These are phyloP conservation scores for Tolypocladium cylindrosporum DNA, from an alignment of 2,329 filamentous ascomycete genomes.

Conservation along the genomic window DNA sequence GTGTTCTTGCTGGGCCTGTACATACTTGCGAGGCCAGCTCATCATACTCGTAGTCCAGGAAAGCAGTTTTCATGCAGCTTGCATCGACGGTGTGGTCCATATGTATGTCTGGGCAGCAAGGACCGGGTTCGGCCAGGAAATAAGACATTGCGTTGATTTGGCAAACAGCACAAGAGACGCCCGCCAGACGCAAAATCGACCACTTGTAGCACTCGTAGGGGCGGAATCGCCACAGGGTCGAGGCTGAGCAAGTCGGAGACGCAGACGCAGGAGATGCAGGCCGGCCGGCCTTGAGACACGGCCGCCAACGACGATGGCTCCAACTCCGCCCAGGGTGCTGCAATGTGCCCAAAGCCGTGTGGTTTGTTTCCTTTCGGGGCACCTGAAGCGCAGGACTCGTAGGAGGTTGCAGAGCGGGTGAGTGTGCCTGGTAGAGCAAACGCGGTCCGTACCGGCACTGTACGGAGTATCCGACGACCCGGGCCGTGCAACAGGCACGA, in stretches of 20 bases:
- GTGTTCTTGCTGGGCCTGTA: neutral
- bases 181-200: neutral
- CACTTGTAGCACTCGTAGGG: neutral
- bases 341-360: neutral
- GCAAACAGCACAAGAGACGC: neutral
- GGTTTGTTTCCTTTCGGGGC: neutral
- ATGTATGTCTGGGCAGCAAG: neutral
- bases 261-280: neutral
- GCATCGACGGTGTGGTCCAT: neutral
- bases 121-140: neutral
- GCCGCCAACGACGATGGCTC: neutral
- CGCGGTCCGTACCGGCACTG: neutral
- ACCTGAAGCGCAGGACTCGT: neutral
- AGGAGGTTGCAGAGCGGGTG: neutral
- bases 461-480: neutral
- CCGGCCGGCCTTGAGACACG: neutral
- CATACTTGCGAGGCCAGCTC: neutral
- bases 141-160: constrained; percentile 2
- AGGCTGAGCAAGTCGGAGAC: neutral
- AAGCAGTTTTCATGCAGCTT: neutral
- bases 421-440: neutral
- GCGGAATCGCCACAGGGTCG: neutral
- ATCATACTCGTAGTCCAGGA: too few relatives aligned
- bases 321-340: neutral
- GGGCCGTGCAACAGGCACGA: neutral